Base-by-base conservation (phyloP, 2,329 filamentous ascomycete species). In the Ophiosphaerella narmari region DNA sequence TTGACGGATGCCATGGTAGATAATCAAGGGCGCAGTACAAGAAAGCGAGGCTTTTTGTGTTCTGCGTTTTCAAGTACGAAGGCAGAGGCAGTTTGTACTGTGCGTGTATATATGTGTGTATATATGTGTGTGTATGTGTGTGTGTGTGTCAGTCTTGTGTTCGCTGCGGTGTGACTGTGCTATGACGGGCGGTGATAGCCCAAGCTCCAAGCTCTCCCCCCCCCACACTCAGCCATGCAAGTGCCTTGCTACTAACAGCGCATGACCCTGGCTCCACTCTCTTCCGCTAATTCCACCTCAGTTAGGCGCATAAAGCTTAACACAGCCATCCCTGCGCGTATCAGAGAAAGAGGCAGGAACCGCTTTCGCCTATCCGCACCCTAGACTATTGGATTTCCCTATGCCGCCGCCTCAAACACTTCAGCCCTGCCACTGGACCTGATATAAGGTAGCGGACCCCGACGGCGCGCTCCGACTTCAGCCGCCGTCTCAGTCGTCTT, bases 1-100 rank as follows among this genome's bases (percentile, higher is more conserved):
- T 67, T 56, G 33, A 49, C n/a, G 50, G 55, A 49, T 2, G 72
- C 54, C 69, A 74, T 74, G 50, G 31, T 56, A 52, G 18, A 21
- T 21, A 21, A 21, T 21, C 18, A 21, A 21, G 18, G 18, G 18
- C 18, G 18, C 4, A 21, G 18, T 5, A 21, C 18, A 21, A 21
- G 18, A 21, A 21, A 21, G 18, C 18, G 18, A 21, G 18, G 18
- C 18, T 21, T 21, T 21, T 5, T 21, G 18, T 4, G 18, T 21
- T 21, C 18, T 4, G 18, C 4, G 18, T 4, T 21, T 21, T 21
- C 4, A 21, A 21, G 18, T 21, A 21, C 18, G 18, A 21, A 21
- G 18, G 4, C 3, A 21, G 18, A 21, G 18, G 18, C 18, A 4
- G 18, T 21, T 21, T 21, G 18, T 21, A 5, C 18, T 21, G 18